These are phyloP conservation scores for Hibiscus syriacus DNA, from an alignment of 345 rosid genomes.

Conservation along the genomic window DNA sequence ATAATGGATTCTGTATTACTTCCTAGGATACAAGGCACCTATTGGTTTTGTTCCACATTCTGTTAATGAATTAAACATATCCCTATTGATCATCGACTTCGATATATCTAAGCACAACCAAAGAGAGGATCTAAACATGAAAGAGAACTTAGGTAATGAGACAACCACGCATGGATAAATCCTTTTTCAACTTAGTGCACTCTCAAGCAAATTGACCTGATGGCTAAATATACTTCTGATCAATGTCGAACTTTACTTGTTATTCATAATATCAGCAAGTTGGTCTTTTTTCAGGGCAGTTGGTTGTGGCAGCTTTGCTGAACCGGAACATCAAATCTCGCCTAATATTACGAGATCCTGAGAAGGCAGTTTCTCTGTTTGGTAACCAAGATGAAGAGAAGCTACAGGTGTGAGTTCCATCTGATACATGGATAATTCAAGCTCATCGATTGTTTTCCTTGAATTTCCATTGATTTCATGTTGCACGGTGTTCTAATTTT, in stretches of 20 bases:
- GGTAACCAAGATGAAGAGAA: slow-evolving; percentile 63
- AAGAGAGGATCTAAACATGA: no score
- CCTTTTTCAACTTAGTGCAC: neutral
- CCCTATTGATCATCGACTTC: no score
- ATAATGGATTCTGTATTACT: no score
- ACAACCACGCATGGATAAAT: no score
- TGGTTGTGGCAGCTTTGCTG: slow-evolving; percentile 75
- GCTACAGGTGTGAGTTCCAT: slow-evolving; percentile 42
- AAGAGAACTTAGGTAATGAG: no score
- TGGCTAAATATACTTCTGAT: neutral
- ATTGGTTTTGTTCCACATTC: neutral
- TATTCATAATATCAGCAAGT: neutral
- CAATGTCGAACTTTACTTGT: neutral
- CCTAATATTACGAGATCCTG: slow-evolving; percentile 61
- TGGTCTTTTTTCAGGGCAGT: slow-evolving; percentile 55
- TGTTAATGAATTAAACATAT: neutral
- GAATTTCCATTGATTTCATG: neutral
- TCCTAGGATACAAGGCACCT: neutral
- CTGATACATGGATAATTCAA: neutral
- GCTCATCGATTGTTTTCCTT: neutral
- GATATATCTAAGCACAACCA: no score
- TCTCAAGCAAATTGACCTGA: neutral
- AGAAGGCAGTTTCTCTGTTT: slow-evolving; percentile 51
- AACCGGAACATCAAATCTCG: slow-evolving; percentile 56
- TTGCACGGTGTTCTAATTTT: neutral